phyloP scores from a whole-genome alignment of 2,329 filamentous ascomycete genomes.

The Cytospora leucostoma region DNA sequence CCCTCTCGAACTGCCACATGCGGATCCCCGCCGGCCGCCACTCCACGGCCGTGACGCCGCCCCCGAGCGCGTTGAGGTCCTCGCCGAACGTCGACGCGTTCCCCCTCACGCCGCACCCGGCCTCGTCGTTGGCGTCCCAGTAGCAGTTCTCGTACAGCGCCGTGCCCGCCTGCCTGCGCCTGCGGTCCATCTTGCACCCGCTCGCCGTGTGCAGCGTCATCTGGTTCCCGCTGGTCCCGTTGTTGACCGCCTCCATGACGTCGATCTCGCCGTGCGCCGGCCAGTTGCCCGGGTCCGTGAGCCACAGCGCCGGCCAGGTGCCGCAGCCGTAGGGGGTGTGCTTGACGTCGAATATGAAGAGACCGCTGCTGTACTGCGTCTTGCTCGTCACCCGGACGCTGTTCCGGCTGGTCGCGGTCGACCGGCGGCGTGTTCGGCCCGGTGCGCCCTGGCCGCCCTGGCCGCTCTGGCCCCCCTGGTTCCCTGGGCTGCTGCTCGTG shows the following conservation, averaged over 20 bases:
- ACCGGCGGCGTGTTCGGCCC: conserved; percentile 1
- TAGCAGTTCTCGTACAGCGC: conserved; percentile 50
- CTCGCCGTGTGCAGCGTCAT: conserved; percentile 61
- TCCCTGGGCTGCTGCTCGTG: conserved; percentile 4
- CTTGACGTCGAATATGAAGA: conserved; percentile 68
- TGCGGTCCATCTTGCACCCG: conserved; percentile 54
- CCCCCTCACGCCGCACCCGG: conserved; percentile 58
- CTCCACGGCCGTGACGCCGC: conserved; percentile 63
- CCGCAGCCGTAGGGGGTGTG: conserved; percentile 66
- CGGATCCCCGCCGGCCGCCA: conserved; percentile 62
- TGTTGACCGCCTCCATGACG: conserved; percentile 60
- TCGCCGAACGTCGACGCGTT: conserved; percentile 49
- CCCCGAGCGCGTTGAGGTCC: conserved; percentile 54
- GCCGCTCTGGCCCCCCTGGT: not conserved
- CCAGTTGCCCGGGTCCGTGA: conserved; percentile 63
- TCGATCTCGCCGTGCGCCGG: conserved; percentile 66
- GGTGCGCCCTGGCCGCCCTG: not conserved
- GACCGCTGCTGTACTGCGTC: conserved; percentile 58
- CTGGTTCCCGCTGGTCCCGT: conserved; percentile 55
- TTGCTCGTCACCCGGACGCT: conserved; percentile 66
- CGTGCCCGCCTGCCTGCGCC: conserved; percentile 54
- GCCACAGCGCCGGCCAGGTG: conserved; percentile 68
- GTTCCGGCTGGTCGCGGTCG: conserved; percentile 57
- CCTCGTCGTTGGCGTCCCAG: conserved; percentile 52
- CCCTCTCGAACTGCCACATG: conserved; percentile 60